Evolutionary conservation across 164 flowering plant genomes (phyloP).

Genomic region (Macadamia integrifolia): DNA sequence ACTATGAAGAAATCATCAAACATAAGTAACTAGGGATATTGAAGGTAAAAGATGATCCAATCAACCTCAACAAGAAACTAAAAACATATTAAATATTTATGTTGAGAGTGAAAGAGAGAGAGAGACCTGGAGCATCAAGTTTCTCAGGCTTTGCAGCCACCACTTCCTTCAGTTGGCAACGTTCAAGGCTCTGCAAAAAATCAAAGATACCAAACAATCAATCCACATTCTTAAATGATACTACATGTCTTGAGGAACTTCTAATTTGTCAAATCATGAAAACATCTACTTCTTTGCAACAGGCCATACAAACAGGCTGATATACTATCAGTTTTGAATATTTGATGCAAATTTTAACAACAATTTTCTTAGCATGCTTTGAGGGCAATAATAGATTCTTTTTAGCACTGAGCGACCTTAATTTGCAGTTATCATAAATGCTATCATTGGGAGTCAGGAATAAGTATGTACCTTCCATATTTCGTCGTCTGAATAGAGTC

Average conservation of each 20-base stretch:
- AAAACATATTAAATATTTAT: neutral
- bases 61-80: neutral
- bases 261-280: too few species aligned
- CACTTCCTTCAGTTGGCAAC: constrained; percentile 35
- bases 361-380: too few species aligned
- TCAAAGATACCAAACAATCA: neutral
- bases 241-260: neutral
- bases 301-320: too few species aligned
- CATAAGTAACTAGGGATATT: neutral
- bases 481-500: constrained; percentile 73
- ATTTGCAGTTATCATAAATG: neutral
- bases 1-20: constrained; percentile 30
- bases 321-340: too few species aligned
- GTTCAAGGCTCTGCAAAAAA: constrained; percentile 58
- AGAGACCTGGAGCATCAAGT: constrained; percentile 69
- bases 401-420: too few species aligned
- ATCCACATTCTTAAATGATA: neutral
- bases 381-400: too few species aligned
- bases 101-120: neutral
- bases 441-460: neutral
- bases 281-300: too few species aligned
- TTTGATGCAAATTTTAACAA: too few species aligned
- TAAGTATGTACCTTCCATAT: constrained; percentile 76
- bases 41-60: neutral
- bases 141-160: constrained; percentile 75